Evolutionary conservation across 2,329 filamentous ascomycete genomes (phyloP).

Genomic region (Pseudocercospora cruenta): DNA sequence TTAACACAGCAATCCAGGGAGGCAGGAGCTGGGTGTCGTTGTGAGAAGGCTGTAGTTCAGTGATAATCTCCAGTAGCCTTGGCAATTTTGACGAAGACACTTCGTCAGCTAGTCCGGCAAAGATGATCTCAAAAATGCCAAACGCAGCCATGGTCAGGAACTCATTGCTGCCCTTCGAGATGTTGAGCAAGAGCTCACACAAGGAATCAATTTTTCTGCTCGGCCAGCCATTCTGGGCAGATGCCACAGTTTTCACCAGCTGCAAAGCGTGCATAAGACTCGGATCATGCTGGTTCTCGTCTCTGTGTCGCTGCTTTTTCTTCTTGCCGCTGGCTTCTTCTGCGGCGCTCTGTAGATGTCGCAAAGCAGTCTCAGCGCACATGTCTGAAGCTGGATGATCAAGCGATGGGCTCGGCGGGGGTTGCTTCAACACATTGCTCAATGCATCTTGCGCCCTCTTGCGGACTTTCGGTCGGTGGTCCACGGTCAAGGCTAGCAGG

Average conservation of each 20-base stretch:
- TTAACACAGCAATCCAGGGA: conserved; percentile 94
- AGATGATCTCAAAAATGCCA: conserved; percentile 96
- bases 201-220: conserved; percentile 92
- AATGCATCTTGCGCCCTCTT: conserved; percentile 91
- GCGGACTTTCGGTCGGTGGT: conserved; percentile 88
- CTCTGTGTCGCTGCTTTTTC: conserved; percentile 57
- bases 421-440: conserved; percentile 77
- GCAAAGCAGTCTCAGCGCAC: conserved; percentile 88
- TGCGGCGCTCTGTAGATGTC: conserved; percentile 75
- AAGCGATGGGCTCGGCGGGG: conserved; percentile 86
- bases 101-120: conserved; percentile 86
- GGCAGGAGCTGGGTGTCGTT: conserved; percentile 94
- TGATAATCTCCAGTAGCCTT: conserved; percentile 85
- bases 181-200: conserved; percentile 84
- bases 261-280: conserved; percentile 89
- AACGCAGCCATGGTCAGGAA: conserved; percentile 96
- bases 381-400: conserved; percentile 96
- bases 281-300: conserved; percentile 63
- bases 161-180: conserved; percentile 88
- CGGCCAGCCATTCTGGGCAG: conserved; percentile 89
- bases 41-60: conserved; percentile 84
- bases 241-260: conserved; percentile 85
- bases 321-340: conserved; percentile 73
- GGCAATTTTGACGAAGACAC: conserved; percentile 87
- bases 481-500: conserved; percentile 79